A percentile compares a stretch with the other conserved stretches of the same genome.
Conservation (phyloP, 2,329 filamentous ascomycete species). For the Aciculosporium take region DNA sequence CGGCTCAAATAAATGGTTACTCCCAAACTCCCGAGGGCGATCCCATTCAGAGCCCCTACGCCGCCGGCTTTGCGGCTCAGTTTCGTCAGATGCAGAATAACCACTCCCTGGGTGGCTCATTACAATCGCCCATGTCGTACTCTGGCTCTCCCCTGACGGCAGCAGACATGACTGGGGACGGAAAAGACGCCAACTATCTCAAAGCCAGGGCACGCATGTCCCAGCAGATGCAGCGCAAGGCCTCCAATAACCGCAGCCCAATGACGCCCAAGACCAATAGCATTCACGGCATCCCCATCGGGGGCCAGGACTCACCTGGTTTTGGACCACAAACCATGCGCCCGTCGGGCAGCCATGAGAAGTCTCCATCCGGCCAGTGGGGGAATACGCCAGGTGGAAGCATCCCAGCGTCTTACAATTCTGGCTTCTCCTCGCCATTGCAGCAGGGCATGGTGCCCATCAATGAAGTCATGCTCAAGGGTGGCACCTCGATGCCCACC, state of each 20-base stretch:
- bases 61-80: conserved; percentile 65
- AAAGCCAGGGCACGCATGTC: conserved; percentile 47
- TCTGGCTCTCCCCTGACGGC: conserved; percentile 26
- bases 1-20: conserved; percentile 61
- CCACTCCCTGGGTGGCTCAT: conserved; percentile 39
- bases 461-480: conserved; percentile 77
- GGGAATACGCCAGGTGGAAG: conserved; percentile 68
- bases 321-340: conserved; percentile 70
- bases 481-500: conserved; percentile 75
- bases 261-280: conserved; percentile 78
- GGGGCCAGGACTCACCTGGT: conserved; percentile 50
- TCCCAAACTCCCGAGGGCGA: conserved; percentile 86
- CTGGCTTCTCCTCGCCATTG: conserved; percentile 74
- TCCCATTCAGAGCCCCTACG: conserved; percentile 82
- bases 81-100: conserved; percentile 56
- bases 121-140: conserved; percentile 27
- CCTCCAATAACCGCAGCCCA: conserved; percentile 61
- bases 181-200: conserved; percentile 40
- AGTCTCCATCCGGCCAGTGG: conserved; percentile 80
- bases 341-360: conserved; percentile 55
- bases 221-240: conserved; percentile 55
- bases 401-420: conserved; percentile 74
- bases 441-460: conserved; percentile 60
- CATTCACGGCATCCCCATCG: conserved; percentile 57
- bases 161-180: conserved; percentile 34